phyloP scores from a whole-genome alignment of 2,329 filamentous ascomycete genomes.

The Sclerotinia minor region DNA sequence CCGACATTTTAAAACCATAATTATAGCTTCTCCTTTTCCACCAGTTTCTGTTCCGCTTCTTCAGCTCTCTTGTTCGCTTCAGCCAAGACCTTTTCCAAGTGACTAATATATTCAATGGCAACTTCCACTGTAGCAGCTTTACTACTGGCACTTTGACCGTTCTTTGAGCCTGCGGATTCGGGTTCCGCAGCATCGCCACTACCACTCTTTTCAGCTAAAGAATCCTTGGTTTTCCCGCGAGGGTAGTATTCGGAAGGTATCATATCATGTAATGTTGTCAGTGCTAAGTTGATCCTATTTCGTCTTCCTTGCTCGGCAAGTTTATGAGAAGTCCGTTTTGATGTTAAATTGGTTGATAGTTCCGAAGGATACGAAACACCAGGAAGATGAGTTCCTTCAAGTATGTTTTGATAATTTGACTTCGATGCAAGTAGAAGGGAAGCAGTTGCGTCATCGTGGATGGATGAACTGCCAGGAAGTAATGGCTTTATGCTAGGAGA shows the following conservation, averaged over 20 bases:
- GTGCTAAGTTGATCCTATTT: constrained; percentile 90
- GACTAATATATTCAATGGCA: constrained; percentile 93
- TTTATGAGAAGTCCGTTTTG: constrained; percentile 96
- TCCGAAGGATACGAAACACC: constrained; percentile 89
- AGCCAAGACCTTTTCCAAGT: constrained; percentile 71
- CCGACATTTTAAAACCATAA: background rate
- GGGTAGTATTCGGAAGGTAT: constrained; percentile 59
- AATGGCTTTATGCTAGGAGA: constrained; percentile 93
- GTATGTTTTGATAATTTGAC: constrained; percentile 96
- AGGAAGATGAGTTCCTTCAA: constrained; percentile 88
- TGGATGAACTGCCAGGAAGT: constrained; percentile 61
- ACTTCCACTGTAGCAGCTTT: constrained; percentile 98
- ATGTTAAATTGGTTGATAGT: constrained; percentile 89
- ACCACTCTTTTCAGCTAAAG: constrained; percentile 42
- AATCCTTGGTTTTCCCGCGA: constrained; percentile 47
- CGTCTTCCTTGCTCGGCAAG: constrained; percentile 94
- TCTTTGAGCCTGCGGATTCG: constrained; percentile 46
- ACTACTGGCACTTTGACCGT: constrained; percentile 65
- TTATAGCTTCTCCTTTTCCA: constrained; percentile 25
- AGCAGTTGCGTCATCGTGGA: constrained; percentile 54
- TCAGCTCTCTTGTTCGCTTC: constrained; percentile 62
- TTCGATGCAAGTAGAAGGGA: constrained; percentile 85
- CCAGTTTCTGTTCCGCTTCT: constrained; percentile 38
- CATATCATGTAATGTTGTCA: constrained; percentile 69
- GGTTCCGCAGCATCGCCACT: constrained; percentile 52